phyloP scores from a whole-genome alignment of 140 eudicot genomes.

The Oenanthe javanica region DNA sequence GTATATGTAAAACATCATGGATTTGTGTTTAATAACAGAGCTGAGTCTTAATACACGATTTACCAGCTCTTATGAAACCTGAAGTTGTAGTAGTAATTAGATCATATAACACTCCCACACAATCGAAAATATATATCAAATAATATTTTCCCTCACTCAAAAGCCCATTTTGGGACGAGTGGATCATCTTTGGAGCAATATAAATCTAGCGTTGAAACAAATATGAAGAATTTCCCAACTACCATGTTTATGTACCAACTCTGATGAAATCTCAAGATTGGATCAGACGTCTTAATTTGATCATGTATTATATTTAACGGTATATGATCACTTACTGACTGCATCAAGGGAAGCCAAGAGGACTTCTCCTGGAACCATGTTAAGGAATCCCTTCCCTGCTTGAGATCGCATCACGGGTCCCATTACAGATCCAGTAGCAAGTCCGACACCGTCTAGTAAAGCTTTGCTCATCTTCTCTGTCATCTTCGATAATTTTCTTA shows the following conservation, averaged over 20 bases:
- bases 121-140: too few species aligned
- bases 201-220: neutral
- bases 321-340: slow-evolving; percentile 48
- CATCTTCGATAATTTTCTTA: slow-evolving; percentile 60
- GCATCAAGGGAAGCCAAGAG: slow-evolving; percentile 96
- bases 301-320: neutral
- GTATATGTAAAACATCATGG: neutral
- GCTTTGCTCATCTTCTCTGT: slow-evolving; percentile 84
- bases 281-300: neutral
- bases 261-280: neutral
- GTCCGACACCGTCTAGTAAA: slow-evolving; percentile 59
- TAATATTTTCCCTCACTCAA: neutral
- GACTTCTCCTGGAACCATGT: slow-evolving; percentile 87
- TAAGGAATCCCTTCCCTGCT: slow-evolving; percentile 60
- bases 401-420: slow-evolving; percentile 68
- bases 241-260: neutral
- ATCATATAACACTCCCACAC: too few species aligned
- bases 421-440: slow-evolving; percentile 66
- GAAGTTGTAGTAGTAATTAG: too few species aligned
- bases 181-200: neutral
- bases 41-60: neutral
- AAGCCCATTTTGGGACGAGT: too few species aligned
- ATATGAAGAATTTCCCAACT: neutral
- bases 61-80: too few species aligned
- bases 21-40: neutral